A percentile compares a stretch with the other conserved stretches of the same genome.
Evolutionary conservation across 2,329 filamentous ascomycete species (phyloP).

Genomic region (Beauveria varroae): DNA sequence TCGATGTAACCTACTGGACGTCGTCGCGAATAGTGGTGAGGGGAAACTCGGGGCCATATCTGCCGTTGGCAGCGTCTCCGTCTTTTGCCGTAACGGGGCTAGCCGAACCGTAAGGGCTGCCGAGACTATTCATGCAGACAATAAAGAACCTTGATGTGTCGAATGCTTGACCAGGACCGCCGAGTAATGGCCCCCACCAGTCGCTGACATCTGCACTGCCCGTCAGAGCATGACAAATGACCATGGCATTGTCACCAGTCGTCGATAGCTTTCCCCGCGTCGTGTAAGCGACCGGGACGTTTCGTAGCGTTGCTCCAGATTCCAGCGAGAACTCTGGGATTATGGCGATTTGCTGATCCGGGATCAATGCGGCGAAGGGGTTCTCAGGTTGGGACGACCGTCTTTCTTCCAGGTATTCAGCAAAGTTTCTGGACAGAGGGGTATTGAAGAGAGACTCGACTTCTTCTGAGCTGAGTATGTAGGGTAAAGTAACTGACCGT

Average conservation of each 20-base stretch:
- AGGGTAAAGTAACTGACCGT: slow-evolving; percentile 6
- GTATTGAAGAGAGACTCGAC: neutral
- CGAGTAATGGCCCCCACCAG: slow-evolving; percentile 82
- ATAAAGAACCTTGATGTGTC: slow-evolving; percentile 79
- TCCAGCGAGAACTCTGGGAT: slow-evolving; percentile 89
- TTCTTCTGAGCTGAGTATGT: no score
- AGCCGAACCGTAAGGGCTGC: slow-evolving; percentile 80
- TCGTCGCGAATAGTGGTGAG: slow-evolving; percentile 93
- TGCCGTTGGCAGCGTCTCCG: slow-evolving; percentile 63
- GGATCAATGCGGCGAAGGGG: slow-evolving; percentile 78
- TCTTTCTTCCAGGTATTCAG: slow-evolving; percentile 63
- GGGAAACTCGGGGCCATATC: slow-evolving; percentile 93
- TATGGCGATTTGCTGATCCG: slow-evolving; percentile 78
- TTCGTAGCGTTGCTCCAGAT: slow-evolving; percentile 74
- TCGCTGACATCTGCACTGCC: slow-evolving; percentile 79
- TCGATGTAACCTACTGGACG: slow-evolving; percentile 60
- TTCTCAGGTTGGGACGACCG: slow-evolving; percentile 73
- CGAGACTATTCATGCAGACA: slow-evolving; percentile 78
- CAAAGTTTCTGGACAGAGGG: slow-evolving; percentile 31
- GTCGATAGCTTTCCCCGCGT: slow-evolving; percentile 54
- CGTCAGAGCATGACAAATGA: slow-evolving; percentile 77
- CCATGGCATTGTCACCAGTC: slow-evolving; percentile 59
- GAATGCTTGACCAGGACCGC: slow-evolving; percentile 70
- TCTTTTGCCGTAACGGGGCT: slow-evolving; percentile 85
- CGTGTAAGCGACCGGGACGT: slow-evolving; percentile 65